Evolutionary conservation across 2,329 filamentous ascomycete species (phyloP).

Genomic region (Scleromitrula shiraiana): DNA sequence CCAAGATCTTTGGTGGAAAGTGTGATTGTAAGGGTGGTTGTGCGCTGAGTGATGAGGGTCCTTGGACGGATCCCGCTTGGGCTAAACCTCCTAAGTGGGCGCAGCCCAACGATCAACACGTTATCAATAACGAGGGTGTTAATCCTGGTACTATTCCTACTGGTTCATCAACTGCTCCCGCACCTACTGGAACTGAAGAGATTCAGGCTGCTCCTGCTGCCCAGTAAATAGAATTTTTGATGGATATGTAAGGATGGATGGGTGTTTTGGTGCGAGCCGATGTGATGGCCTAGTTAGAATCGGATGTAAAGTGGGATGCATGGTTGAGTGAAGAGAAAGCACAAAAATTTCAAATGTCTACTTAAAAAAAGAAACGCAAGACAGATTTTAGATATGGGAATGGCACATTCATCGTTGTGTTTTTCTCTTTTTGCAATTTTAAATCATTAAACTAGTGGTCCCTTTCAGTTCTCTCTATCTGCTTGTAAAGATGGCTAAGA

Average conservation of each 20-base stretch:
- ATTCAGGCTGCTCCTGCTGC: slow-evolving; percentile 20
- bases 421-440: neutral
- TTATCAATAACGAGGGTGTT: slow-evolving; percentile 31
- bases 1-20: slow-evolving; percentile 72
- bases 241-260: neutral
- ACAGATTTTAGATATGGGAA: slow-evolving; percentile 7
- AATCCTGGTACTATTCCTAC: slow-evolving; percentile 21
- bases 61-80: slow-evolving; percentile 72
- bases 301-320: neutral
- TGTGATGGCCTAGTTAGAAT: neutral
- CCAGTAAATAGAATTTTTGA: slow-evolving; percentile 13
- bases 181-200: slow-evolving; percentile 14
- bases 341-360: neutral
- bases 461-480: no score
- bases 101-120: slow-evolving; percentile 30
- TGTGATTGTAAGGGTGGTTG: slow-evolving; percentile 82
- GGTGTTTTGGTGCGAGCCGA: neutral
- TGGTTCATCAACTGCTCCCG: slow-evolving; percentile 15
- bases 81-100: slow-evolving; percentile 55
- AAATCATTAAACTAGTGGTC: no score
- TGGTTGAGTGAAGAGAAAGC: neutral
- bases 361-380: neutral
- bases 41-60: slow-evolving; percentile 77
- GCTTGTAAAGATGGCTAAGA: no score
- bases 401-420: neutral